Evolutionary conservation across 176 grass and related monocot species (phyloP).

Genomic region (Eleusine indica): DNA sequence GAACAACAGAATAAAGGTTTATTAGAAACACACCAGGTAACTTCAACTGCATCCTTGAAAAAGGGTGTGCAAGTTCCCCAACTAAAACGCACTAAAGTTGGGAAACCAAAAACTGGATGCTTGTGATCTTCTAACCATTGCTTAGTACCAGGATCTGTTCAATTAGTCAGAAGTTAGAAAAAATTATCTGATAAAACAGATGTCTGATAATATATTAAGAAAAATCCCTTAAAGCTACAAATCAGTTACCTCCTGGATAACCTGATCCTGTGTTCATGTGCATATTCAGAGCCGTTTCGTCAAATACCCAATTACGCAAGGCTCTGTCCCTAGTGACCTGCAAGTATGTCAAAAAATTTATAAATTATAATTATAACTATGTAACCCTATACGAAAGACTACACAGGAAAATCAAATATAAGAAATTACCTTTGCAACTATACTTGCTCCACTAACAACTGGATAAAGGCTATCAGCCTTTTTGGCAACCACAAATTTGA

Average conservation of each 20-base stretch:
- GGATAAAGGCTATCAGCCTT: constrained; percentile 97
- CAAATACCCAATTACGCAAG: constrained; percentile 80
- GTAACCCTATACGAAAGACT: neutral
- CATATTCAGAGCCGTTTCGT: constrained; percentile 76
- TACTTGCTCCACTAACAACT: constrained; percentile 95
- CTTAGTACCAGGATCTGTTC: constrained; percentile 87
- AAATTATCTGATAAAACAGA: neutral
- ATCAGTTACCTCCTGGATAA: constrained; percentile 78
- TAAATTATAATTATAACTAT: neutral
- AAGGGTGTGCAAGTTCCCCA: constrained; percentile 89
- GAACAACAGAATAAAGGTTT: neutral
- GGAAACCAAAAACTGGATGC: constrained; percentile 82
- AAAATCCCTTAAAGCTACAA: constrained; percentile 14
- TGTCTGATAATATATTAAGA: constrained; percentile 11
- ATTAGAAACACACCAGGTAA: constrained; percentile 70
- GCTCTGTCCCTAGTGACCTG: constrained; percentile 91
- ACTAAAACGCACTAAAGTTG: constrained; percentile 89
- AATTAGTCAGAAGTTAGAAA: constrained; percentile 8
- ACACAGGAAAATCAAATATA: neutral
- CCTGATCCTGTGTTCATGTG: constrained; percentile 94
- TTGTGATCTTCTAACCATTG: constrained; percentile 86
- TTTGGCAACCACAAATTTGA: constrained; percentile 93
- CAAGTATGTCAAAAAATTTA: constrained; percentile 21
- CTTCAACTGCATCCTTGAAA: constrained; percentile 67
- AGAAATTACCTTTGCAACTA: constrained; percentile 85